These are phyloP conservation scores for Trichoderma virens DNA, from an alignment of 495 filamentous ascomycete species.

Conservation along the genomic window DNA sequence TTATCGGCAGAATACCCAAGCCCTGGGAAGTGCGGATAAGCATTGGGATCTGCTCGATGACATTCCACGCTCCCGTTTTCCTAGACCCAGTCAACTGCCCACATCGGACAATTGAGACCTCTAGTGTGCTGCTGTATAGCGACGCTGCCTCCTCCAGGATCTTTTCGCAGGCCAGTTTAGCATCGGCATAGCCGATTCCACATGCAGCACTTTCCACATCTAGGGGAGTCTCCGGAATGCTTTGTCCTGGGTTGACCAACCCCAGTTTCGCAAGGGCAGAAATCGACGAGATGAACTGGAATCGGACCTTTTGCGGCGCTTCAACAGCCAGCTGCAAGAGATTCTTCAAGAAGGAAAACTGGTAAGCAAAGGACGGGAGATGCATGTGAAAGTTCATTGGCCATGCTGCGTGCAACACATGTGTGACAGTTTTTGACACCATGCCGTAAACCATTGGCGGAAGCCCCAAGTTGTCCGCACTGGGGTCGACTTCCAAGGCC, in stretches of 20 bases:
- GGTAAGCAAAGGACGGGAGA: conserved; percentile 24
- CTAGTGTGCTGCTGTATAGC: background rate
- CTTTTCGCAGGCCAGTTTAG: conserved; percentile 3
- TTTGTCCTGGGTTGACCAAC: conserved; percentile 11
- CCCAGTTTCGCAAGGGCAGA: conserved; percentile 18
- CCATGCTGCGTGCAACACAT: conserved; percentile 30
- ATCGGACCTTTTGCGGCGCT: conserved; percentile 11
- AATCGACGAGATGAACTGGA: conserved; percentile 22
- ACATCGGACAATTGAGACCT: background rate
- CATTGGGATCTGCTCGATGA: conserved; percentile 5
- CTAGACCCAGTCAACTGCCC: background rate
- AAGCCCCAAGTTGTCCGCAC: background rate
- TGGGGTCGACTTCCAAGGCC: background rate
- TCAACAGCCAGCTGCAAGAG: conserved; percentile 21
- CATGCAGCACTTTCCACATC: conserved; percentile 34
- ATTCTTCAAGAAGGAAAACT: conserved; percentile 19
- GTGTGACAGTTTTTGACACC: conserved; percentile 1
- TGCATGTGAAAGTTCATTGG: conserved; percentile 30
- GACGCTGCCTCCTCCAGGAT: background rate
- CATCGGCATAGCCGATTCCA: conserved; percentile 4
- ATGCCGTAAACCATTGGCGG: background rate
- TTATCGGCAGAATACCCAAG: background rate
- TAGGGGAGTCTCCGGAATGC: conserved; percentile 34
- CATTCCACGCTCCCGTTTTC: conserved; percentile 2
- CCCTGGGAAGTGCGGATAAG: background rate